A percentile compares a stretch with the other conserved stretches of the same genome.
phyloP scores from a whole-genome alignment of 805 yeast genomes.

The Candida boleticola region DNA sequence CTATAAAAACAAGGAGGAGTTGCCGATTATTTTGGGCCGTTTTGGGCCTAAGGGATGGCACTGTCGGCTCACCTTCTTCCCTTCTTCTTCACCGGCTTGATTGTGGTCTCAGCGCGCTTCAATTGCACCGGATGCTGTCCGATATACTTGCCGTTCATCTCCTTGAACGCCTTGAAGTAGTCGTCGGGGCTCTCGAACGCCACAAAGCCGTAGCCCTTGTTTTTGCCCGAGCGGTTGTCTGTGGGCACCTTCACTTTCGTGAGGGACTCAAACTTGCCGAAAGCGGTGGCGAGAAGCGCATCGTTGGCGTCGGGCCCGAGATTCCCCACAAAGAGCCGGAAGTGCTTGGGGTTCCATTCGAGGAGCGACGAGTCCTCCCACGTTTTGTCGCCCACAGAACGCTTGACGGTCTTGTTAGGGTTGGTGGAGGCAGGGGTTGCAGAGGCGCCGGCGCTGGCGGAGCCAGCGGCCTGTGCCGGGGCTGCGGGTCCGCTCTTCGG shows the following conservation, averaged over 20 bases:
- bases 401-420: slow-evolving; percentile 31
- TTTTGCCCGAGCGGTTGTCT: slow-evolving; percentile 45
- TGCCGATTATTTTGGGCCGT: too few relatives aligned
- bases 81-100: slow-evolving; percentile 16
- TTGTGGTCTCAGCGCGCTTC: slow-evolving; percentile 54
- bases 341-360: slow-evolving; percentile 72
- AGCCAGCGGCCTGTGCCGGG: slow-evolving; percentile 4
- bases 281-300: slow-evolving; percentile 52
- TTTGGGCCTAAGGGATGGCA: too few relatives aligned
- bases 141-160: slow-evolving; percentile 72
- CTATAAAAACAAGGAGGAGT: too few relatives aligned
- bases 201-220: slow-evolving; percentile 74
- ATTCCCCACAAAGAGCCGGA: slow-evolving; percentile 73
- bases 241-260: slow-evolving; percentile 59
- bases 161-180: slow-evolving; percentile 67
- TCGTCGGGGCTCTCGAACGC: slow-evolving; percentile 65
- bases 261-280: slow-evolving; percentile 50
- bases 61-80: too few relatives aligned
- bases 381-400: slow-evolving; percentile 44
- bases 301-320: slow-evolving; percentile 67
- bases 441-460: neutral
- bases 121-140: slow-evolving; percentile 72
- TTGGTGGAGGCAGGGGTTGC: neutral
- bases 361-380: slow-evolving; percentile 48
- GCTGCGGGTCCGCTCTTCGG: neutral